A percentile compares a stretch with the other conserved stretches of the same genome.
Evolutionary conservation across 2,329 filamentous ascomycete species (phyloP).

Genomic region (Periconia digitata): DNA sequence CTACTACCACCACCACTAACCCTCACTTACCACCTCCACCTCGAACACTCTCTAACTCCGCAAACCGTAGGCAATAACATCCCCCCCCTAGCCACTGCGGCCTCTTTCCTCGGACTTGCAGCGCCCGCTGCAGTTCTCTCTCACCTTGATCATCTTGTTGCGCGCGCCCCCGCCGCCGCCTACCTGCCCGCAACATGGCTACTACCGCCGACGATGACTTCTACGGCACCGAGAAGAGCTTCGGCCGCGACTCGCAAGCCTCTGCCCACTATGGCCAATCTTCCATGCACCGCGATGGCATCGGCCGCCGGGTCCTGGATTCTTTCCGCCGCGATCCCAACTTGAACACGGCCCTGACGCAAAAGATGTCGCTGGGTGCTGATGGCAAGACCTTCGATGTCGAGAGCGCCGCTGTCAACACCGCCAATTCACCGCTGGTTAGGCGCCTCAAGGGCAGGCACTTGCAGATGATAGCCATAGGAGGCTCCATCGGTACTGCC

Average conservation of each 20-base stretch:
- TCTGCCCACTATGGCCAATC: constrained; percentile 44
- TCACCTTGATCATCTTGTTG: background rate
- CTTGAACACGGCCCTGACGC: constrained; percentile 45
- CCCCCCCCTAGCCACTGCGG: constrained; percentile 12
- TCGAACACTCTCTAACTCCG: constrained; percentile 1
- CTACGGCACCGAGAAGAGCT: constrained; percentile 43
- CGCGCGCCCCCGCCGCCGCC: background rate
- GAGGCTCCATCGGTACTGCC: constrained; percentile 74
- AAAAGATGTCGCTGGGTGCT: constrained; percentile 49
- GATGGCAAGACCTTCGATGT: constrained; percentile 63
- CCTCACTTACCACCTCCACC: constrained; percentile 12
- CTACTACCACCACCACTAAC: constrained; percentile 6
- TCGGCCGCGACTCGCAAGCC: constrained; percentile 36
- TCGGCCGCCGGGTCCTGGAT: constrained; percentile 47
- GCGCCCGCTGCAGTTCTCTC: constrained; percentile 19
- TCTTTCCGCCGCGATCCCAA: constrained; percentile 44
- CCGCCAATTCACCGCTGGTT: constrained; percentile 73
- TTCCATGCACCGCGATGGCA: constrained; percentile 31
- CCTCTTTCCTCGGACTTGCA: constrained; percentile 21
- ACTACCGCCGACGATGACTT: constrained; percentile 38
- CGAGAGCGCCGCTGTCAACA: constrained; percentile 62
- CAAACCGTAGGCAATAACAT: background rate
- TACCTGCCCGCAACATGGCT: constrained; percentile 8
- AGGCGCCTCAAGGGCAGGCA: constrained; percentile 61
- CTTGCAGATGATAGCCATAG: constrained; percentile 97